Base-by-base conservation (phyloP, 306 rosid genomes). In the Chamaecrista fasciculata region DNA sequence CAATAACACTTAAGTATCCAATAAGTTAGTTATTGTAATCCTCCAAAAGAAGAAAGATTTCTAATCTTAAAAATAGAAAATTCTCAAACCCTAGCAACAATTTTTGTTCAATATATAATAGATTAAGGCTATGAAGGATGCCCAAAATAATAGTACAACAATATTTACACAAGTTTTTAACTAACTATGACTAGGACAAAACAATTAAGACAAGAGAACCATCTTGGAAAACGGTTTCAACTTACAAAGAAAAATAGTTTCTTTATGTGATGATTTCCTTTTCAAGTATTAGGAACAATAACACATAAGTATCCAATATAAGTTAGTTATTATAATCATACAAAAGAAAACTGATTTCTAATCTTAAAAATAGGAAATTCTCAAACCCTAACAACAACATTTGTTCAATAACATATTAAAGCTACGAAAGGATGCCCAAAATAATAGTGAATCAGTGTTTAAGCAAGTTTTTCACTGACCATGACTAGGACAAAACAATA, bases 161-260 rank as follows among this genome's bases (percentile, higher is more conserved):
- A n/a, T n/a, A n/a, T n/a, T n/a, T n/a, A n/a, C n/a, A n/a, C n/a
- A n/a, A n/a, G n/a, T n/a, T n/a, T n/a, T n/a, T n/a, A n/a, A n/a
- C n/a, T n/a, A n/a, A n/a, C n/a, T n/a, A n/a, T n/a, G n/a, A n/a
- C 23, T 34, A 16, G 5, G 67, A 72, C 11, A 48, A 71, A 46
- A 60, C 36, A 47, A 5, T 50, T 47, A 20, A 49, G 59, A 14
- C 9, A 24, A 25, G 31, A 76, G 26, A 70, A n/a, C n/a, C 37
- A 33, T 64, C 43, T 26, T 6, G 69, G 44, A 46, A 48, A 52
- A 48, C 51, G 21, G 55, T 62, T 49, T 57, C 8, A 71, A 84
- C 90, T 89, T 78, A 91, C n/a, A n/a, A n/a, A n/a, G n/a, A n/a
- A n/a, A n/a, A n/a, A n/a, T n/a, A n/a, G n/a, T n/a, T 36, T 37